These are phyloP conservation scores for Colletotrichum echinochloae DNA, from an alignment of 2,329 filamentous ascomycete genomes.

Conservation along the genomic window DNA sequence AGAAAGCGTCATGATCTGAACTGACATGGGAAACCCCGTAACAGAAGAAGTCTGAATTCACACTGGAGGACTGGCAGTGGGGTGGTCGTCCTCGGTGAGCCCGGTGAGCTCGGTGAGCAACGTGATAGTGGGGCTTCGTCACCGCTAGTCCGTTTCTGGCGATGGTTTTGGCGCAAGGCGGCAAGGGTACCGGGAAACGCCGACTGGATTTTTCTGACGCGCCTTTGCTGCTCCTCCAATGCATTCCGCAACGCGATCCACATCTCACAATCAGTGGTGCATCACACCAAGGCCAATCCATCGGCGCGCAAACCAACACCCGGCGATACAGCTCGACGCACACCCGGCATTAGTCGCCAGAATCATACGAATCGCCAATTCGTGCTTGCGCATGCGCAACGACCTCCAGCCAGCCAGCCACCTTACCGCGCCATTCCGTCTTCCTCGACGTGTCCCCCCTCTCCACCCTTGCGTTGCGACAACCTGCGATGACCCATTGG, in stretches of 20 bases:
- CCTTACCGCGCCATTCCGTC: neutral
- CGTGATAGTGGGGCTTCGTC: neutral
- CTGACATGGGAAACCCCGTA: neutral
- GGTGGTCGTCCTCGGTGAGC: neutral
- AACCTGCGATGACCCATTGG: slow-evolving; percentile 39
- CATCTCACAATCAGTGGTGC: slow-evolving; percentile 28
- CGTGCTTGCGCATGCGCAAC: slow-evolving; percentile 16
- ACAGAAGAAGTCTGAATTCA: neutral
- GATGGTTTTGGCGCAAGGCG: slow-evolving; percentile 8
- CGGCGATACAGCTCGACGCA: neutral
- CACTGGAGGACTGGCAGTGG: neutral
- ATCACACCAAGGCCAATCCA: slow-evolving; percentile 15
- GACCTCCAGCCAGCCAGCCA: neutral
- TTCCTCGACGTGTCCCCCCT: slow-evolving; percentile 21
- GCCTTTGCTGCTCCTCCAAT: slow-evolving; percentile 32
- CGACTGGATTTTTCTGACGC: slow-evolving; percentile 41
- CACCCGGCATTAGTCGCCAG: neutral
- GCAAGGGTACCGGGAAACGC: slow-evolving; percentile 28
- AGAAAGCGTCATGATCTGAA: too few relatives aligned
- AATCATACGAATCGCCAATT: neutral
- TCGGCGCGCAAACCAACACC: slow-evolving; percentile 18
- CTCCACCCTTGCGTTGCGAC: slow-evolving; percentile 32
- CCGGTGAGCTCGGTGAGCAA: neutral
- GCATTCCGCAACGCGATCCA: slow-evolving; percentile 41
- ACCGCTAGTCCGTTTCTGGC: slow-evolving; percentile 19